Evolutionary conservation across 768 basidiomycete genomes (phyloP), one percentile per base, ranked within the genome.

Genomic region (Suillus spraguei): DNA sequence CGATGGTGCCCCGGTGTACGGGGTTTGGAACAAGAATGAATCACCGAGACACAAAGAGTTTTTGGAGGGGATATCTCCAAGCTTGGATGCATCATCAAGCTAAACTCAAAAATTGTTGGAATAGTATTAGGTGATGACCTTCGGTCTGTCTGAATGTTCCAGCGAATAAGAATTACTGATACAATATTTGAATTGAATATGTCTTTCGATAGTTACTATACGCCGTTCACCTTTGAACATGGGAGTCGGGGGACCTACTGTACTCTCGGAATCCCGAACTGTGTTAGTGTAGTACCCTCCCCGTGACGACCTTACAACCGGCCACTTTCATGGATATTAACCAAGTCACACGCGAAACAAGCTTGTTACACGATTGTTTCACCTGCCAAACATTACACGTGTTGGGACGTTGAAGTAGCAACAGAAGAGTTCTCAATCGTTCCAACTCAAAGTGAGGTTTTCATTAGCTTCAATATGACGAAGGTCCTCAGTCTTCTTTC

Each of bases 391-490:
- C 24, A n/a, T n/a, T n/a, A n/a, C n/a, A n/a, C n/a, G n/a, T n/a
- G n/a, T n/a, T n/a, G n/a, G n/a, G n/a, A n/a, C n/a, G n/a, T n/a
- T n/a, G n/a, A n/a, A n/a, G n/a, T n/a, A n/a, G n/a, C n/a, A n/a
- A n/a, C n/a, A n/a, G n/a, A n/a, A 42, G 36, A 36, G 33, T 33
- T n/a, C 33, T 33, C 42, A 42, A 20, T 44, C 42, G 20, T 44
- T 44, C 20, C 24, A 33, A 52, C 32, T 35, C 1, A n/a, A n/a
- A n/a, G n/a, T n/a, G 32, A 52, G 50, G 28, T 36, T 36, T 5
- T 2, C 33, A 47, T 24, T 22, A 28, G 8, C 55, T 41, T 41
- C 38, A 41, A 41, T 3, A 77, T 72, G 54, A 83, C 28, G 53
- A n/a, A n/a, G n/a, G n/a, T n/a, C n/a, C n/a, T n/a, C n/a, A n/a